Evolutionary conservation across 257 asterid genomes (phyloP).

Genomic region (Ilex aquifolium): DNA sequence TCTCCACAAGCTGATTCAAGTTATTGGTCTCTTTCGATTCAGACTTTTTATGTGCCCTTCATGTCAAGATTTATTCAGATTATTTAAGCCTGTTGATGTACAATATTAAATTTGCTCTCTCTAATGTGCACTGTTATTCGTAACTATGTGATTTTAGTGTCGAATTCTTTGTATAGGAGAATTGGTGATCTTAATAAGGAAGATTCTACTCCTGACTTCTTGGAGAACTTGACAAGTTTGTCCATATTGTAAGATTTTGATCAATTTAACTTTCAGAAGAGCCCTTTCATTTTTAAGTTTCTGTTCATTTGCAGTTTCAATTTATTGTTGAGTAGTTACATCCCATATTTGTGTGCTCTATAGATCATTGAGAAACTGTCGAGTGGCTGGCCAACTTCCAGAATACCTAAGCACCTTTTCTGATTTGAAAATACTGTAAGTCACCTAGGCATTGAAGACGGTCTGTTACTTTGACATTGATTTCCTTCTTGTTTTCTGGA

Average conservation of each 20-base stretch:
- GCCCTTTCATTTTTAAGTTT: no score
- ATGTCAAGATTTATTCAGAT: not conserved
- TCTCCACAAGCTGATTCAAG: not conserved
- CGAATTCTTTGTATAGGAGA: slow-evolving; percentile 31
- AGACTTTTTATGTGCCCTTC: not conserved
- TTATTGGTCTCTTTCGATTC: not conserved
- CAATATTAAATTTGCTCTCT: no score
- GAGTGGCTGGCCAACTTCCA: slow-evolving; percentile 41
- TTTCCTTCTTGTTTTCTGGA: not conserved
- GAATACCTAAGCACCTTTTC: slow-evolving; percentile 40
- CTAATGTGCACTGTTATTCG: no score
- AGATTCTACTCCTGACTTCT: slow-evolving; percentile 43
- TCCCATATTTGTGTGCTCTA: not conserved
- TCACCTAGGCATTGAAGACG: slow-evolving; percentile 4
- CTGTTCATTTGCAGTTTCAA: not conserved
- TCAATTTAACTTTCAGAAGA: slow-evolving; percentile 9
- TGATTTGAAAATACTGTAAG: slow-evolving; percentile 42
- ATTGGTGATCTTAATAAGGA: slow-evolving; percentile 39
- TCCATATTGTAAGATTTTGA: slow-evolving; percentile 46
- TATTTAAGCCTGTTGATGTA: no score
- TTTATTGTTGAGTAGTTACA: no score
- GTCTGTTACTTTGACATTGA: not conserved
- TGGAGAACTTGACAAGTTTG: slow-evolving; percentile 42
- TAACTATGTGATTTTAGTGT: no score
- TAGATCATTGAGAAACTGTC: slow-evolving; percentile 62